Percentiles rank a stretch among this genome's conserved stretches.
Conservation (phyloP, 768 basidiomycete genomes). For the Dictyophora rubrovolvata region DNA sequence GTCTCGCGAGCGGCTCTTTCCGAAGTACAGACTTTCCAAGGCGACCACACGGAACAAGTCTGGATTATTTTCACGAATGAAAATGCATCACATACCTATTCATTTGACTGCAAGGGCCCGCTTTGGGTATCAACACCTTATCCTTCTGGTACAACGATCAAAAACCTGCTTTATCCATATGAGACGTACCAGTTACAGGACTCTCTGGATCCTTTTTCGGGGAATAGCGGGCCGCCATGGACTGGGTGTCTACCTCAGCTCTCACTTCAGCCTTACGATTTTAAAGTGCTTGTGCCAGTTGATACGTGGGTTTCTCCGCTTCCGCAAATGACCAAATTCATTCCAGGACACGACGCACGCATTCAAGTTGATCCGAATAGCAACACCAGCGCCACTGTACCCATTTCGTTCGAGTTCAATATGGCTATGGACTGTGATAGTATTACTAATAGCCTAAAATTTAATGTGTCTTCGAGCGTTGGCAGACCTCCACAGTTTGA, state of each 20-base stretch:
- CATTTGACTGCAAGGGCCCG: conserved; percentile 43
- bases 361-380: conserved; percentile 37
- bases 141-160: conserved; percentile 44
- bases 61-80: conserved; percentile 86
- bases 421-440: conserved; percentile 61
- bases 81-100: conserved; percentile 60
- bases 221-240: conserved; percentile 48
- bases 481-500: conserved; percentile 47
- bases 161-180: conserved; percentile 75
- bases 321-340: conserved; percentile 69
- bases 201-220: conserved; percentile 55
- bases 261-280: conserved; percentile 64
- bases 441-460: conserved; percentile 50
- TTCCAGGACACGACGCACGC: conserved; percentile 81
- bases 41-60: conserved; percentile 53
- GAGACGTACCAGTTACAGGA: conserved; percentile 63
- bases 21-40: conserved; percentile 50
- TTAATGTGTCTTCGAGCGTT: conserved; percentile 60
- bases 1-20: conserved; percentile 56
- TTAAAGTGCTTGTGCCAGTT: conserved; percentile 69
- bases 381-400: conserved; percentile 44
- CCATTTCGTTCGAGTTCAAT: conserved; percentile 75
- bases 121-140: conserved; percentile 80
- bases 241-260: conserved; percentile 64
- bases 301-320: conserved; percentile 58